Percentiles rank a stretch among this genome's conserved stretches.
Evolutionary conservation across 73 alveolate genomes (phyloP).

Genomic region (Uronychia setigera): DNA sequence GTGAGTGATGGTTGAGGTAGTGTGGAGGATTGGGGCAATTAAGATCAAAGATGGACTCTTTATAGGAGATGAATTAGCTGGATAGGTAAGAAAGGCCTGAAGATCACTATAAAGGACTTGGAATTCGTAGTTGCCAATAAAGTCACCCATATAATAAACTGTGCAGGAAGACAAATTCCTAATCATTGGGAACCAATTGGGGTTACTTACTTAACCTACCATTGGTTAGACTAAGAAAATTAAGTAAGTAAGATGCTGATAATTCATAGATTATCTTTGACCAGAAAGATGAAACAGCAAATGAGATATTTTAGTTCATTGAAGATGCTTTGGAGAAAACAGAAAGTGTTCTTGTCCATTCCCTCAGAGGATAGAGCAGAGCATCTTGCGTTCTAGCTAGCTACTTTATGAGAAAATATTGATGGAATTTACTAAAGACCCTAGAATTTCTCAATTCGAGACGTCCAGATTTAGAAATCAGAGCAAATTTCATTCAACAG

Average conservation of each 20-base stretch:
- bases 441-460: constrained; percentile 73
- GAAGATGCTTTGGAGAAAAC: constrained; percentile 94
- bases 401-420: constrained; percentile 70
- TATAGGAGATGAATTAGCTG: constrained; percentile 77
- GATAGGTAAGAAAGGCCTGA: constrained; percentile 44
- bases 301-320: constrained; percentile 90
- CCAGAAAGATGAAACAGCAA: constrained; percentile 90
- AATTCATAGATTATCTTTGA: constrained; percentile 73
- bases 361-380: constrained; percentile 94
- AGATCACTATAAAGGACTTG: constrained; percentile 62
- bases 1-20: too few species aligned
- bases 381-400: constrained; percentile 52
- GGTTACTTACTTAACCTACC: constrained; percentile 87
- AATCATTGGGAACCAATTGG: constrained; percentile 95
- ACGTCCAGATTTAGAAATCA: constrained; percentile 81
- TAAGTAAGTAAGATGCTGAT: constrained; percentile 47
- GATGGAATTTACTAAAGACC: constrained; percentile 80
- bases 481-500: constrained; percentile 75
- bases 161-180: constrained; percentile 91
- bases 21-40: constrained; percentile 59
- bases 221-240: constrained; percentile 92
- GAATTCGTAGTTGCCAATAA: constrained; percentile 84
- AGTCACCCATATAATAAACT: constrained; percentile 94
- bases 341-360: constrained; percentile 97
- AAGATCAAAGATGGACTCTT: constrained; percentile 64